Evolutionary conservation across 768 basidiomycete species (phyloP).

Genomic region (Rhodosporidiobolus sp.): DNA sequence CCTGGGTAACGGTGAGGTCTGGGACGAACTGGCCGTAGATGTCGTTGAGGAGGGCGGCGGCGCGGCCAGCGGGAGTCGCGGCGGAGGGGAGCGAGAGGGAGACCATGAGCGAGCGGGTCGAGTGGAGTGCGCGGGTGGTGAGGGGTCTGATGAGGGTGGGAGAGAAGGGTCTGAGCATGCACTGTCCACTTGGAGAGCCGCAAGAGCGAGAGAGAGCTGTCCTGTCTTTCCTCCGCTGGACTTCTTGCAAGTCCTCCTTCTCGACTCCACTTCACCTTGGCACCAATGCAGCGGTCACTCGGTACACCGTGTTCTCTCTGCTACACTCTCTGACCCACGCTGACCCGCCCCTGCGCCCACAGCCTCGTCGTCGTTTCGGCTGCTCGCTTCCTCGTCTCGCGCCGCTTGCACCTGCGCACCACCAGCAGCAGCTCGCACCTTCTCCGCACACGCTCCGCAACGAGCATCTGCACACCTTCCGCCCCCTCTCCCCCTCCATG

Average conservation of each 20-base stretch:
- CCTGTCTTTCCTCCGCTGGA: background rate
- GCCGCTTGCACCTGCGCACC: background rate
- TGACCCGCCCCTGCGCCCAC: background rate
- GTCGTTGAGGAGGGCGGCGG: slow-evolving; percentile 21
- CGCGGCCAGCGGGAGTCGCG: slow-evolving; percentile 20
- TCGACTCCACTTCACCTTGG: background rate
- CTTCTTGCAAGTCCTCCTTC: background rate
- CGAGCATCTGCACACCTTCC: slow-evolving; percentile 5
- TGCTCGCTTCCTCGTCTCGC: slow-evolving; percentile 2
- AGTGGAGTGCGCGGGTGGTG: background rate
- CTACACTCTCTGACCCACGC: too few species aligned
- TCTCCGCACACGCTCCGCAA: background rate
- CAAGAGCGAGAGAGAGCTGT: too few species aligned
- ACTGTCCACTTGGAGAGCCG: too few species aligned
- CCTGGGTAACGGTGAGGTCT: slow-evolving; percentile 16
- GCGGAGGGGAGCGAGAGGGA: slow-evolving; percentile 15
- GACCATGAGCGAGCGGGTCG: slow-evolving; percentile 3
- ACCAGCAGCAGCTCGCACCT: background rate
- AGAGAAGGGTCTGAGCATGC: background rate
- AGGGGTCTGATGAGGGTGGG: background rate
- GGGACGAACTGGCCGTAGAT: slow-evolving; percentile 36
- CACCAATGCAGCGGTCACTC: background rate
- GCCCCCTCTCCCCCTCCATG: slow-evolving; percentile 12
- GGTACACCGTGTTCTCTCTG: background rate
- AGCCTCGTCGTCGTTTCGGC: slow-evolving; percentile 13